phyloP scores from a whole-genome alignment of 257 asterid genomes.

The Rauvolfia tetraphylla region DNA sequence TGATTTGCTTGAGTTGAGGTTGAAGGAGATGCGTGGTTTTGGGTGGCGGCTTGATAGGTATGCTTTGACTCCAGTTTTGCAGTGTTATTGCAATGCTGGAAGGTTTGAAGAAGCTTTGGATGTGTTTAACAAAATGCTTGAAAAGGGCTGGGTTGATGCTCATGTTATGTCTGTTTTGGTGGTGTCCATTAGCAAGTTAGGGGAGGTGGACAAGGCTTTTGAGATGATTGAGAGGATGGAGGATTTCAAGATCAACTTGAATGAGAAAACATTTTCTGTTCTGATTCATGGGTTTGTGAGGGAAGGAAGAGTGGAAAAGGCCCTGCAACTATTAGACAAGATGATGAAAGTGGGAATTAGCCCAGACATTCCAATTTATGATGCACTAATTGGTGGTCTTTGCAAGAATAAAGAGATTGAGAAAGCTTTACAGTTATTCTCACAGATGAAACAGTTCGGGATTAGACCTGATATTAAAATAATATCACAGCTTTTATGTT shows the following conservation, averaged over 20 bases:
- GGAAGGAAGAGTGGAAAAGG: slow-evolving; percentile 59
- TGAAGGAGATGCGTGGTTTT: slow-evolving; percentile 55
- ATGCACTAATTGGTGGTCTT: slow-evolving; percentile 59
- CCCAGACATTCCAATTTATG: slow-evolving; percentile 63
- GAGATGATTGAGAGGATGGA: slow-evolving; percentile 69
- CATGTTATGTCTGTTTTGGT: slow-evolving; percentile 59
- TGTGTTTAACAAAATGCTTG: slow-evolving; percentile 54
- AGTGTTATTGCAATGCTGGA: slow-evolving; percentile 77
- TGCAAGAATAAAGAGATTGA: slow-evolving; percentile 51
- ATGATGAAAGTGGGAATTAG: slow-evolving; percentile 49
- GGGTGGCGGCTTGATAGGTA: slow-evolving; percentile 66
- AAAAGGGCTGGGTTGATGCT: slow-evolving; percentile 71
- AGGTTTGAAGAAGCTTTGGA: slow-evolving; percentile 51
- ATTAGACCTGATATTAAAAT: slow-evolving; percentile 61
- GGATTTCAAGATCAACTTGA: slow-evolving; percentile 46
- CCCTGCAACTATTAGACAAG: slow-evolving; percentile 56
- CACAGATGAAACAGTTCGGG: slow-evolving; percentile 48
- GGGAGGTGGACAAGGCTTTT: slow-evolving; percentile 68
- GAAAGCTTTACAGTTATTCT: slow-evolving; percentile 52
- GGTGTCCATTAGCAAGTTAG: slow-evolving; percentile 59
- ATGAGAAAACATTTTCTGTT: slow-evolving; percentile 64
- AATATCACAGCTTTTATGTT: slow-evolving; percentile 45
- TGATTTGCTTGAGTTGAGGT: slow-evolving; percentile 54
- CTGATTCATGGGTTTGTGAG: slow-evolving; percentile 76
- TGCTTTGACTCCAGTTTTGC: slow-evolving; percentile 63